Conservation (phyloP, 2,329 filamentous ascomycete genomes). For the Exutisphaerella laricina region DNA sequence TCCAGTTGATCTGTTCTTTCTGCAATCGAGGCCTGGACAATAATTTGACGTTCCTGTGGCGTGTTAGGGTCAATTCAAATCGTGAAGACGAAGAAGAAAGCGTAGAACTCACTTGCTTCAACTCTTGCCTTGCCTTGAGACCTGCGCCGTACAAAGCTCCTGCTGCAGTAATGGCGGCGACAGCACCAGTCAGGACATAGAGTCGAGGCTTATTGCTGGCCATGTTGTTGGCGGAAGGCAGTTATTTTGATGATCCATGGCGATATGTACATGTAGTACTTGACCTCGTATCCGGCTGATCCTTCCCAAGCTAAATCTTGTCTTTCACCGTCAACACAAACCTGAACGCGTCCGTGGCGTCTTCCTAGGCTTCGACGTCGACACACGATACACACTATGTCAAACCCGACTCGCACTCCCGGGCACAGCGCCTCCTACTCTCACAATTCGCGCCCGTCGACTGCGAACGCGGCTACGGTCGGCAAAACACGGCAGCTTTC, state of each 20-base stretch:
- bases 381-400: too few relatives aligned
- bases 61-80: too few relatives aligned
- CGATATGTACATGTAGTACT: too few relatives aligned
- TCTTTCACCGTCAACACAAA: neutral
- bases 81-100: neutral
- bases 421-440: slow-evolving; percentile 10
- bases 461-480: slow-evolving; percentile 31
- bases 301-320: neutral
- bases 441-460: slow-evolving; percentile 39
- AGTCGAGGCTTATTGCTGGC: slow-evolving; percentile 38
- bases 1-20: slow-evolving; percentile 54
- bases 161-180: slow-evolving; percentile 52
- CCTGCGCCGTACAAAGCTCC: slow-evolving; percentile 57
- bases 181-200: slow-evolving; percentile 49
- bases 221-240: slow-evolving; percentile 5
- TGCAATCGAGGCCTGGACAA: slow-evolving; percentile 47
- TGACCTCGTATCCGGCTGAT: slow-evolving; percentile 3
- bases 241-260: neutral
- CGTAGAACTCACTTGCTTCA: slow-evolving; percentile 41
- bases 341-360: too few relatives aligned
- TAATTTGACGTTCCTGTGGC: slow-evolving; percentile 41
- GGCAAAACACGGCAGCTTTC: slow-evolving; percentile 51
- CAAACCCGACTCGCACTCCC: slow-evolving; percentile 22
- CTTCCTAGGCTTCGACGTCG: slow-evolving; percentile 4
- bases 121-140: slow-evolving; percentile 50